Conservation (phyloP, 768 basidiomycete species). For the Strobilomyces dryophilus region DNA sequence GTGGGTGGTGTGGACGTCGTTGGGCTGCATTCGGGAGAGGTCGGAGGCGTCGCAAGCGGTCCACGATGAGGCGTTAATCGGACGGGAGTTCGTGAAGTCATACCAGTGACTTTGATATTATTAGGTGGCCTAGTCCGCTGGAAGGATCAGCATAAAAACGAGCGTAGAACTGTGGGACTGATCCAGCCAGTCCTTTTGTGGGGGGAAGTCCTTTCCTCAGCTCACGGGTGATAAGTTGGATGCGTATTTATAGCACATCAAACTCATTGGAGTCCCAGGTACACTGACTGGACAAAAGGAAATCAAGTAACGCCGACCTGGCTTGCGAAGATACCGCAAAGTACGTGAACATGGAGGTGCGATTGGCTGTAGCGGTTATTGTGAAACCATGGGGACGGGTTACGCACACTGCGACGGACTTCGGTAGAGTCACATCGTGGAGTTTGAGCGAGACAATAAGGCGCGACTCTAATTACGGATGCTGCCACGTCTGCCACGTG, state of each 20-base stretch:
- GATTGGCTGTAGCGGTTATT: conserved; percentile 21
- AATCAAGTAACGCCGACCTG: background rate
- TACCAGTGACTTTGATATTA: conserved; percentile 14
- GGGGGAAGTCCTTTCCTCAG: conserved; percentile 11
- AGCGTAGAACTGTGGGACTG: conserved; percentile 24
- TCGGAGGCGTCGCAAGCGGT: conserved; percentile 24
- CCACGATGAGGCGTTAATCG: conserved; percentile 23
- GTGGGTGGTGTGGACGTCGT: conserved; percentile 11
- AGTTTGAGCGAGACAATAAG: conserved; percentile 25
- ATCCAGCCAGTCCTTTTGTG: conserved; percentile 27
- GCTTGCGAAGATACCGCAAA: background rate
- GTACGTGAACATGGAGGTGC: conserved; percentile 22
- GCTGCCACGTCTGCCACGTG: no score
- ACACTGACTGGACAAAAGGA: conserved; percentile 24
- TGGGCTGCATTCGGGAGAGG: conserved; percentile 17
- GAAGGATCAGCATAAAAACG: conserved; percentile 14
- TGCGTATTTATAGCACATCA: conserved; percentile 22
- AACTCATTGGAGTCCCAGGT: background rate
- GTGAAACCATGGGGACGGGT: conserved; percentile 28
- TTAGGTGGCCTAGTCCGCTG: conserved; percentile 11
- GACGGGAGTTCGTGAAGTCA: conserved; percentile 26
- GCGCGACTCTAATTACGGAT: conserved; percentile 4
- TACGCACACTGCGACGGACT: conserved; percentile 2
- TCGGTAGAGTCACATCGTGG: conserved; percentile 1
- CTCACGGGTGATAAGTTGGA: background rate